A percentile compares a stretch with the other conserved stretches of the same genome.
phyloP scores from a whole-genome alignment of 345 rosid species.

The Chamaenerion angustifolium region DNA sequence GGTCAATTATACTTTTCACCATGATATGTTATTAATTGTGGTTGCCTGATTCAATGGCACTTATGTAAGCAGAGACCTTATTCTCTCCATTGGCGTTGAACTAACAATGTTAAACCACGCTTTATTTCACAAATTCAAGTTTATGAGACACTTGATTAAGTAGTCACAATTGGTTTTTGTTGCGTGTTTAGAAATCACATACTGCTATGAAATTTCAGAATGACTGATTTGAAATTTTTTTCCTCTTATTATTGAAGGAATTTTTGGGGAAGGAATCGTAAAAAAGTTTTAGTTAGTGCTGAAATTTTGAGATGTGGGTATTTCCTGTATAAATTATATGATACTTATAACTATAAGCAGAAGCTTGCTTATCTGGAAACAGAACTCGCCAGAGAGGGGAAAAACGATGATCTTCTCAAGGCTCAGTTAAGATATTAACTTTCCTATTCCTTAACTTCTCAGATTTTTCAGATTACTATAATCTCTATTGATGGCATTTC shows the following conservation, averaged over 20 bases:
- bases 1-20: too few species aligned
- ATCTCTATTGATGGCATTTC: neutral
- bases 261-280: slow-evolving; percentile 81
- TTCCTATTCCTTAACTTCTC: slow-evolving; percentile 1
- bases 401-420: slow-evolving; percentile 65
- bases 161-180: neutral
- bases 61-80: too few species aligned
- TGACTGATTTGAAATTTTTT: neutral
- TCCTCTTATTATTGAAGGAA: slow-evolving; percentile 23
- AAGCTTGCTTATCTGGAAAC: slow-evolving; percentile 57
- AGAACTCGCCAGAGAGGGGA: slow-evolving; percentile 38
- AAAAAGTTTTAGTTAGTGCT: slow-evolving; percentile 53
- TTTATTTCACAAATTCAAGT: too few species aligned
- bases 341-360: slow-evolving; percentile 49
- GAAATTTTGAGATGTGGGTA: slow-evolving; percentile 85
- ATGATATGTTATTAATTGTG: too few species aligned
- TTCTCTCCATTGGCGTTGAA: too few species aligned
- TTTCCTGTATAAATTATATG: slow-evolving; percentile 54
- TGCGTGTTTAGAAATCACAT: too few species aligned
- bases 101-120: too few species aligned
- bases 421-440: slow-evolving; percentile 53
- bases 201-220: neutral
- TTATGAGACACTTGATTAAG: too few species aligned
- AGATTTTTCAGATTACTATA: neutral
- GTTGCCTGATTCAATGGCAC: too few species aligned